These are phyloP conservation scores for Tricholoma matsutake DNA, from an alignment of 768 basidiomycete species.

Conservation along the genomic window DNA sequence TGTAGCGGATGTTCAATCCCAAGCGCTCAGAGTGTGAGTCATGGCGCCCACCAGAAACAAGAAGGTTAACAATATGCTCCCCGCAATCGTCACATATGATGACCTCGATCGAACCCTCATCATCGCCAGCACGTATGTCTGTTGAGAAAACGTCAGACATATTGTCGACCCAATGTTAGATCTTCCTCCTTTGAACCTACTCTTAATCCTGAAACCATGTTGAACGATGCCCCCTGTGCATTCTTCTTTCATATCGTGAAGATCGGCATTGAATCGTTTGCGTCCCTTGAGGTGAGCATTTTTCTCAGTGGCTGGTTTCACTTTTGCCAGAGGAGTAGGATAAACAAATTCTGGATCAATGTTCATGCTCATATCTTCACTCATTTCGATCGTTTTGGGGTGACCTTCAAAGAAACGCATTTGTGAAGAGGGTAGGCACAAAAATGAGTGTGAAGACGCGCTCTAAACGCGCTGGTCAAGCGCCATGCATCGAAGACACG, in stretches of 20 bases:
- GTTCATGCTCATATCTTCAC: constrained; percentile 7
- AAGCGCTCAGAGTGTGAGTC: background rate
- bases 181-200: constrained; percentile 29
- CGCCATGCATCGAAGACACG: constrained; percentile 14
- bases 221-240: constrained; percentile 33
- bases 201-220: constrained; percentile 37
- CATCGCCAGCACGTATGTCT: constrained; percentile 57
- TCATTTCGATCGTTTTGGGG: background rate
- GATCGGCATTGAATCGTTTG: constrained; percentile 54
- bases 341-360: constrained; percentile 3
- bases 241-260: constrained; percentile 42
- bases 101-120: constrained; percentile 63
- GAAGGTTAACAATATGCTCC: constrained; percentile 38
- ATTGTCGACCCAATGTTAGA: background rate
- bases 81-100: constrained; percentile 33
- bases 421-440: background rate
- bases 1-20: constrained; percentile 18
- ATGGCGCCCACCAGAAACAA: constrained; percentile 45
- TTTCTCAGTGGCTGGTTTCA: constrained; percentile 18
- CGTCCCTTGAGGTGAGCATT: constrained; percentile 53
- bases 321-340: background rate
- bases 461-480: constrained; percentile 8
- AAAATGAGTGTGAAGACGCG: constrained; percentile 7
- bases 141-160: constrained; percentile 1
- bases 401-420: background rate